Percentiles rank a stretch among this genome's conserved stretches.
phyloP scores from a whole-genome alignment of 2,329 filamentous ascomycete species.

The Pseudocercospora pini-densiflorae region DNA sequence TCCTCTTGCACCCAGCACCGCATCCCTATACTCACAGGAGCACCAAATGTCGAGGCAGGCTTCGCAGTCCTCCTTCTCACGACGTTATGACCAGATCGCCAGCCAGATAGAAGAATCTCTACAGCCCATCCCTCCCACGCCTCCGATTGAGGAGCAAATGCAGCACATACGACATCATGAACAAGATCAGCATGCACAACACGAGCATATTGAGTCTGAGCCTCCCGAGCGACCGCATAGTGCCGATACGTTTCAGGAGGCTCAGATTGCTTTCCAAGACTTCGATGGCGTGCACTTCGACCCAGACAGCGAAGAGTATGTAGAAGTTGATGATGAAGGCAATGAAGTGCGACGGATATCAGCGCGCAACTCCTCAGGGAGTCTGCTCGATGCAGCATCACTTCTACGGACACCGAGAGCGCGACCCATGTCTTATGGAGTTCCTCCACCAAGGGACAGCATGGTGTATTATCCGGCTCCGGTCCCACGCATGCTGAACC shows the following conservation, averaged over 20 bases:
- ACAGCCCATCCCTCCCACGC: conserved; percentile 34
- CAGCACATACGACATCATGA: conserved; percentile 27
- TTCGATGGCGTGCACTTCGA: conserved; percentile 82
- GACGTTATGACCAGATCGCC: conserved; percentile 38
- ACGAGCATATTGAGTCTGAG: conserved; percentile 3
- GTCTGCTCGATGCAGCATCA: conserved; percentile 34
- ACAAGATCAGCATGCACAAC: background rate
- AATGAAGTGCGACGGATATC: conserved; percentile 40
- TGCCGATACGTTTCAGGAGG: conserved; percentile 67
- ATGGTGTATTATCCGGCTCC: conserved; percentile 97
- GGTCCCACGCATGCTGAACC: conserved; percentile 89
- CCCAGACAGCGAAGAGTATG: conserved; percentile 52
- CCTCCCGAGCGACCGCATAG: conserved; percentile 54
- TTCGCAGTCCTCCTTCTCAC: conserved; percentile 34
- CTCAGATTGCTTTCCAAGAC: conserved; percentile 71
- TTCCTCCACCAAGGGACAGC: conserved; percentile 68
- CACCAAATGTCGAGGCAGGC: conserved; percentile 31
- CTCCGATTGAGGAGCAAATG: conserved; percentile 28
- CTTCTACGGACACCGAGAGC: conserved; percentile 37
- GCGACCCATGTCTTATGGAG: conserved; percentile 61
- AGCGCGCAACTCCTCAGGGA: conserved; percentile 37
- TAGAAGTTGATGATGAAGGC: conserved; percentile 39
- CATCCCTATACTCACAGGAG: conserved; percentile 28
- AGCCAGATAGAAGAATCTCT: conserved; percentile 36
- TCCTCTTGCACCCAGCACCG: conserved; percentile 36